Evolutionary conservation across 2,329 filamentous ascomycete genomes (phyloP), one percentile per base, ranked within the genome.

Genomic region (Neopestalotiopsis sp.): DNA sequence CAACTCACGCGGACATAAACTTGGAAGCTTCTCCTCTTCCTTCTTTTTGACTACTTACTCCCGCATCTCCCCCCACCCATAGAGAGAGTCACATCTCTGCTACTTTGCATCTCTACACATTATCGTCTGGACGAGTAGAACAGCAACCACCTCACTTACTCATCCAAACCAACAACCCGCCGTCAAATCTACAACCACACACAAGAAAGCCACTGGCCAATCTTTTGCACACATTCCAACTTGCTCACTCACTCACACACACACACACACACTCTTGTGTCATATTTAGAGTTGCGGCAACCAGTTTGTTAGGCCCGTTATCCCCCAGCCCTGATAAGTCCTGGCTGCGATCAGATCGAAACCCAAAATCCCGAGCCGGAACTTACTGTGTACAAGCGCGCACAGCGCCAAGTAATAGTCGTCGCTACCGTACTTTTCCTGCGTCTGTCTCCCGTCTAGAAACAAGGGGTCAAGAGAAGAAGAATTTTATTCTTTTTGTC

Each of bases 391-490:
- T 28, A 28, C 61, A 64, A 64, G 61, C 61, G 61, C 61, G 40
- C 13, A 64, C 40, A 64, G 61, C 61, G 61, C 38, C 61, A 64
- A 64, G 61, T 49, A 64, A 64, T 45, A 20, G 30, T 24, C n/a
- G 10, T 53, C 40, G 28, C 61, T 64, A 64, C 61, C 20, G 59
- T 62, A 53, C 45, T 53, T 53, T 53, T 53, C 45, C 17, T 53
- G 17, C 45, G 17, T 53, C 42, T 49, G 42, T 49, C 45, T 53
- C 45, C 45, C 45, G n/a, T 53, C 45, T 38, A 38, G 24, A 38
- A 38, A 38, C 45, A 53, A 53, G 6, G 45, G n/a, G 17, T 6
- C 6, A 53, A 53, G 20, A 53, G 45, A 53, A n/a, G 42, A n/a
- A 17, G 20, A 53, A 17, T 53, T 53, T 24, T 53, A 53, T 53